phyloP scores from a whole-genome alignment of 2,329 filamentous ascomycete genomes.

The Trichophyton schoenleinii region DNA sequence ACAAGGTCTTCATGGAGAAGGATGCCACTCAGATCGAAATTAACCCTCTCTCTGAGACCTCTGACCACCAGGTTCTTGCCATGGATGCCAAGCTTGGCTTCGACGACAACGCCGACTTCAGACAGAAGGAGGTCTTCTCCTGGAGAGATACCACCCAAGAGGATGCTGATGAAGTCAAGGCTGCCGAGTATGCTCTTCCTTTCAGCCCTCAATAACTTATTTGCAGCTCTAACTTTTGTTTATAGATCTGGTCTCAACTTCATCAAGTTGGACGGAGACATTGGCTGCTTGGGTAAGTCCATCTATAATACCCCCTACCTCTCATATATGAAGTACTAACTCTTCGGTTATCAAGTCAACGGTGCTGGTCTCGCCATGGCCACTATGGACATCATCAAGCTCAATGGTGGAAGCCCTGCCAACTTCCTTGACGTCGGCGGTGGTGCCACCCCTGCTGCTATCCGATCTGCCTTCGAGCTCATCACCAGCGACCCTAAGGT shows the following conservation, averaged over 20 bases:
- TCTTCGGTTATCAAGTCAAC: slow-evolving; percentile 51
- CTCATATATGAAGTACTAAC: background rate
- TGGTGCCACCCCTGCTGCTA: slow-evolving; percentile 90
- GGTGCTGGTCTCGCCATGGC: slow-evolving; percentile 98
- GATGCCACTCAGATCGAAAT: slow-evolving; percentile 99
- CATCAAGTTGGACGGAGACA: slow-evolving; percentile 99
- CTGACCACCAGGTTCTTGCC: slow-evolving; percentile 92
- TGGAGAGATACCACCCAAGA: slow-evolving; percentile 94
- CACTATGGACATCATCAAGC: slow-evolving; percentile 99
- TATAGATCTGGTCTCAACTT: slow-evolving; percentile 71
- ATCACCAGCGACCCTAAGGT: slow-evolving; percentile 98
- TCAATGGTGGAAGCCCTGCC: slow-evolving; percentile 88
- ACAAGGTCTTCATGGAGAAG: slow-evolving; percentile 97
- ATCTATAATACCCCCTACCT: background rate
- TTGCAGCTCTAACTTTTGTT: background rate
- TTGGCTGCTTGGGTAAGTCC: slow-evolving; percentile 65
- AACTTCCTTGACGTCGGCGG: slow-evolving; percentile 99
- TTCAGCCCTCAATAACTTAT: background rate
- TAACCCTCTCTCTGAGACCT: slow-evolving; percentile 96
- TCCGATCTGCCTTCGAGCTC: slow-evolving; percentile 94
- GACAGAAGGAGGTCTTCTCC: slow-evolving; percentile 89
- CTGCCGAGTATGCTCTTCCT: slow-evolving; percentile 54
- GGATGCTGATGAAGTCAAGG: slow-evolving; percentile 94
- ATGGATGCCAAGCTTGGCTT: slow-evolving; percentile 99
- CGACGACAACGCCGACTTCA: slow-evolving; percentile 97